These are phyloP conservation scores for Fusarium dlaminii DNA, from an alignment of 2,329 filamentous ascomycete genomes.

Conservation along the genomic window DNA sequence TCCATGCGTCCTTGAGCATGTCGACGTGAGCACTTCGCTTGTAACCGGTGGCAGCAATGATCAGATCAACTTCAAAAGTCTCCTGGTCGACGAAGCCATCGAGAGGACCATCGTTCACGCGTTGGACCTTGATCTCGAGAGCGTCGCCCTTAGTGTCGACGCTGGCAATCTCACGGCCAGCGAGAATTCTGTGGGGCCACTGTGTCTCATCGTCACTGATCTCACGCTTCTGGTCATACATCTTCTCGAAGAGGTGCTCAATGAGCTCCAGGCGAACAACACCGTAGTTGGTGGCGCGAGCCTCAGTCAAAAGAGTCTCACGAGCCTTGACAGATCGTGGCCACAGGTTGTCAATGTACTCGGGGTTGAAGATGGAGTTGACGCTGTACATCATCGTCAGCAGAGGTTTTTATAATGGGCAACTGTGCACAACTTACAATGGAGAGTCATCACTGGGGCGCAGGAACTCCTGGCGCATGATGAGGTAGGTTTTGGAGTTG, in stretches of 20 bases:
- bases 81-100: constrained; percentile 60
- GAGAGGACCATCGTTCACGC: constrained; percentile 50
- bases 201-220: constrained; percentile 72
- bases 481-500: constrained; percentile 77
- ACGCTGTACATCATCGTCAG: constrained; percentile 67
- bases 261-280: constrained; percentile 92
- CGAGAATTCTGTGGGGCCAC: constrained; percentile 86
- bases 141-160: constrained; percentile 63
- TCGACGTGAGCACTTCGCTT: constrained; percentile 78
- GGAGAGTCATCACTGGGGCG: constrained; percentile 95
- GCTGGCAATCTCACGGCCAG: constrained; percentile 71
- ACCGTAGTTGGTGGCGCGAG: constrained; percentile 91
- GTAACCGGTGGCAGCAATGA: constrained; percentile 92
- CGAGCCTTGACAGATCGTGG: constrained; percentile 71
- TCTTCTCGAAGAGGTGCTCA: constrained; percentile 84
- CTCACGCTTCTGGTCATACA: constrained; percentile 85
- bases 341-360: constrained; percentile 81
- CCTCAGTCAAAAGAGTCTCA: constrained; percentile 67
- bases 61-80: constrained; percentile 77
- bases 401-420: not conserved
- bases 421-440: constrained; percentile 70
- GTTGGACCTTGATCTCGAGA: constrained; percentile 69
- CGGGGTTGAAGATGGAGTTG: constrained; percentile 95
- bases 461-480: constrained; percentile 85
- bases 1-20: constrained; percentile 74